These are phyloP conservation scores for Calycina herbarum DNA, from an alignment of 2,329 filamentous ascomycete genomes.

Conservation along the genomic window DNA sequence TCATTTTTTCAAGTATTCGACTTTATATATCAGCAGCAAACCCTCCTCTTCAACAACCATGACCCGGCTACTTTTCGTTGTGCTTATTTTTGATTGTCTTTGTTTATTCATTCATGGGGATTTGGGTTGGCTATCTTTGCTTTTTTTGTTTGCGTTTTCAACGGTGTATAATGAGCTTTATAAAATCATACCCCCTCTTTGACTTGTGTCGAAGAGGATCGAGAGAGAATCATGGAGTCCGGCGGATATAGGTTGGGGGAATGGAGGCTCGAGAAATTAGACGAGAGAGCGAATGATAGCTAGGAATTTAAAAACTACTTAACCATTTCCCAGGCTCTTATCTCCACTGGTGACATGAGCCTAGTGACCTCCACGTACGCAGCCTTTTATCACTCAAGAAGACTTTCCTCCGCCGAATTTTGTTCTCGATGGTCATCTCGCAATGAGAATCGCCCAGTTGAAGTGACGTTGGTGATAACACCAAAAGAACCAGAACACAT, in stretches of 20 bases:
- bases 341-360: too few species aligned
- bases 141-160: neutral
- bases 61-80: neutral
- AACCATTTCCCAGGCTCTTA: too few species aligned
- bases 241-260: neutral
- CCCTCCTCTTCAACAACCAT: neutral
- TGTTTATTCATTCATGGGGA: neutral
- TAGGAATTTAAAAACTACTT: neutral
- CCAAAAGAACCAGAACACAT: too few species aligned
- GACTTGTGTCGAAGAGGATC: neutral
- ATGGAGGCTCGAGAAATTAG: neutral
- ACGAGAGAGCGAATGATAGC: neutral
- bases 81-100: neutral
- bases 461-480: too few species aligned
- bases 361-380: too few species aligned
- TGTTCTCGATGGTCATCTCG: too few species aligned
- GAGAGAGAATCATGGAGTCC: neutral
- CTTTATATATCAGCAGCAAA: conserved; percentile 1
- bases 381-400: too few species aligned
- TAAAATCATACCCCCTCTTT: conserved; percentile 3
- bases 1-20: neutral
- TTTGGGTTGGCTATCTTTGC: neutral
- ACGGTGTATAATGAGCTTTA: neutral
- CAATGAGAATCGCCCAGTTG: too few species aligned
- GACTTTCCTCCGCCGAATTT: too few species aligned